These are phyloP conservation scores for Clonostachys solani DNA, from an alignment of 2,329 filamentous ascomycete species.

Conservation along the genomic window DNA sequence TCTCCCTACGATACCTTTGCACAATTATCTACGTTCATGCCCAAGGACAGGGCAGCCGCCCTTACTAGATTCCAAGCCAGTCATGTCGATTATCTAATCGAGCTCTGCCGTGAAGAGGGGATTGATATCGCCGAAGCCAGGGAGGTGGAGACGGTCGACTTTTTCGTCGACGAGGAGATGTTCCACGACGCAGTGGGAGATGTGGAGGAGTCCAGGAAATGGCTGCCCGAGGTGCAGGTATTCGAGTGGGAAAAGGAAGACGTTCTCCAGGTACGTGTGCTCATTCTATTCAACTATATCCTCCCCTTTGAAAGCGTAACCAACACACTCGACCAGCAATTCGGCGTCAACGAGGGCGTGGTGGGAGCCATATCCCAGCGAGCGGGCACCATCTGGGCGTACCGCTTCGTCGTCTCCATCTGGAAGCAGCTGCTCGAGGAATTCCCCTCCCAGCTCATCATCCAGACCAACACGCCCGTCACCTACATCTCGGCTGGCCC, in stretches of 20 bases:
- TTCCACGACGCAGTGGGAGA: conserved; percentile 6
- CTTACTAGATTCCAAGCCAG: conserved; percentile 8
- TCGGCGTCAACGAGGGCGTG: conserved; percentile 11
- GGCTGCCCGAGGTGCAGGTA: background rate
- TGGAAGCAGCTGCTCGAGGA: conserved; percentile 27
- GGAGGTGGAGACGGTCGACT: conserved; percentile 11
- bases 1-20: conserved; percentile 20
- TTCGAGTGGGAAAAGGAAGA: conserved; percentile 11
- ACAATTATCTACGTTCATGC: conserved; percentile 25
- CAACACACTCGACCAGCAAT: conserved; percentile 8
- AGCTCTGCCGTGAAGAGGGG: conserved; percentile 7
- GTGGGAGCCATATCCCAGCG: conserved; percentile 30
- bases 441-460: conserved; percentile 18
- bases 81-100: conserved; percentile 11
- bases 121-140: conserved; percentile 7
- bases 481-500: conserved; percentile 5
- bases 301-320: background rate
- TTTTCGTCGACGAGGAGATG: conserved; percentile 9
- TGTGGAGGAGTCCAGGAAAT: background rate
- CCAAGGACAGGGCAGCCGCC: conserved; percentile 20
- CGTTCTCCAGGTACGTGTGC: conserved; percentile 1
- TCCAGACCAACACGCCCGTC: conserved; percentile 29
- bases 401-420: conserved; percentile 35
- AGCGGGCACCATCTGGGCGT: conserved; percentile 44
- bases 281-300: background rate